Conservation (phyloP, 345 rosid genomes). For the Rhodamnia argentea region DNA sequence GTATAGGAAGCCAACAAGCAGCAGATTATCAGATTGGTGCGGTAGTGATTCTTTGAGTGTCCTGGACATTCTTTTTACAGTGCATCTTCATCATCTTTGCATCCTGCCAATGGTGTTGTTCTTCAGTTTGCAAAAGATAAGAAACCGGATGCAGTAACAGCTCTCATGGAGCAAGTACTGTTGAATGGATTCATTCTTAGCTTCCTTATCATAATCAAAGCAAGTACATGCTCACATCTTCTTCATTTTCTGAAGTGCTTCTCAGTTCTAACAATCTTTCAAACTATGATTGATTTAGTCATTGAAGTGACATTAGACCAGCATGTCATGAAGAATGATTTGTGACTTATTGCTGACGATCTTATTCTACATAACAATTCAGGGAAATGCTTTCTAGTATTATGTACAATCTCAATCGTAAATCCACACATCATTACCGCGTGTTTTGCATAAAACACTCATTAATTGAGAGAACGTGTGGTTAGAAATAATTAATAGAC, state of each 20-base stretch:
- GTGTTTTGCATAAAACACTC: no score
- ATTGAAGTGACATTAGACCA: background rate
- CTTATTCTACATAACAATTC: background rate
- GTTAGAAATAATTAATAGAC: no score
- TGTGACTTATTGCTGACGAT: background rate
- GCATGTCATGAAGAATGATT: background rate
- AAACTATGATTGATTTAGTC: background rate
- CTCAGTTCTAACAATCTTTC: background rate
- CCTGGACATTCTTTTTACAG: background rate
- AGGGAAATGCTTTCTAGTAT: no score
- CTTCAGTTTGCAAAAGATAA: background rate
- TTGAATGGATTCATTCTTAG: background rate
- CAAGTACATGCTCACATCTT: background rate
- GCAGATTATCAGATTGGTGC: background rate
- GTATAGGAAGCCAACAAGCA: background rate
- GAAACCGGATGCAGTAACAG: background rate
- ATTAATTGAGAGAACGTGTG: no score
- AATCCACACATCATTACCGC: no score
- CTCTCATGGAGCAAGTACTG: background rate
- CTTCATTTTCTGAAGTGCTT: background rate
- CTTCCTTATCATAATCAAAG: background rate
- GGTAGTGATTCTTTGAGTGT: background rate
- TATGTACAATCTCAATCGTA: no score
- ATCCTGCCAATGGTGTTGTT: background rate
- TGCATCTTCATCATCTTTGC: background rate